Base-by-base conservation (phyloP, 495 filamentous ascomycete species). In the Xanthoparmelia taractica region DNA sequence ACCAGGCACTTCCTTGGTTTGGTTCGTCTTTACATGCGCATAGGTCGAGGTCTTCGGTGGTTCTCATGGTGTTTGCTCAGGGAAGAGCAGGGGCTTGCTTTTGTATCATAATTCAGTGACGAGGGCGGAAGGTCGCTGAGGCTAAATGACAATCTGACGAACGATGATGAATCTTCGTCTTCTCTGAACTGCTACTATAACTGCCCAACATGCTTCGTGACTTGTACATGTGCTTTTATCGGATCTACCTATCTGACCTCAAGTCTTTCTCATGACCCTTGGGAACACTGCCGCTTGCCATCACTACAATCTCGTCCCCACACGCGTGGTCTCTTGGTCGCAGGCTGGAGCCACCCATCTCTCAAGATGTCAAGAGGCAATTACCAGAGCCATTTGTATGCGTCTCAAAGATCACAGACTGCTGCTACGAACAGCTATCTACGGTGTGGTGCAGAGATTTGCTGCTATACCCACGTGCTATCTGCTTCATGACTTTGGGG, bases 101-200 rank as follows among this genome's bases (percentile, higher is more conserved):
- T 57, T 73, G 71, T 73, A 71, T 56, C 71, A 66, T 71, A 73
- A 70, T 66, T 59, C 62, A 50, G 65, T 34, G 41, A 63, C 56
- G 55, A 56, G 20, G 55, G 36, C 55, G 52, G 55, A 48, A 61
- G 47, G 63, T 67, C 43, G 62, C 62, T 62, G 58, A 65, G 15
- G 57, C 48, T 47, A 58, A 50, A 65, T 60, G 61, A 63, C 45
- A 52, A 64, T 40, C 34, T 61, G 45, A 68, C 36, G 65, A 66
- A 27, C 59, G 65, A 60, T 48, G 12, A 63, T 20, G 41, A 63
- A 57, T 41, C 48, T 57, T 56, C 61, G 45, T 59, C 43, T 54
- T 52, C 37, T 37, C 31, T 55, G 1, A 29, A 56, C 11, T 20
- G 12, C 13, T 54, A 54, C 50, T 54, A 13, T 54, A 20, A 27